Base-by-base conservation (phyloP, 352 stramenopile genomes). In the Pythium guiyangense region DNA sequence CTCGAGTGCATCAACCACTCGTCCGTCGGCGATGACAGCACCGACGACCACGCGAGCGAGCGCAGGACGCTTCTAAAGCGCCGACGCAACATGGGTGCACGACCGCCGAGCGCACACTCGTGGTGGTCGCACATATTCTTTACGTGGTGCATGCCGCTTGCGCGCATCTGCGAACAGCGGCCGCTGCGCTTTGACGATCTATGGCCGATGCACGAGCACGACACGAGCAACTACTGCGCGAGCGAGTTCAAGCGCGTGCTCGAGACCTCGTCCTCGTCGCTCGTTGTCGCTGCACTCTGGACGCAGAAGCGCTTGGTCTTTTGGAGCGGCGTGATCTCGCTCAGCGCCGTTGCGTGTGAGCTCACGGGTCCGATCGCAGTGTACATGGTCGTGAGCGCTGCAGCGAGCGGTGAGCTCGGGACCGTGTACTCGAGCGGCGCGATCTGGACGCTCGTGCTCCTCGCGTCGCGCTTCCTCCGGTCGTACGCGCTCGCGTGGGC, bases 51-150 rank as follows among this genome's bases (percentile, higher is more conserved):
- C 4, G 45, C 22, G 14, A 9, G 44, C 34, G 47, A 29, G 54
- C 25, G 54, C 25, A 34, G 37, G 11, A n/a, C 34, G 25, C 11
- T 53, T 29, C 45, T 35, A 22, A 49, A 57, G 54, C 45, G 31
- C 40, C 17, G 29, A 27, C 26, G 27, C 14, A 51, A 20, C 26
- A 6, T 25, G 20, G 31, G 22, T 17, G 22, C 49, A 17, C 34
- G 20, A 20, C 42, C 42, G 15, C 18, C n/a, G 8, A 47, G 20
- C 42, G 20, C 42, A 15, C 20, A 47, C 18, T 64, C 62, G 9
- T 67, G 63, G 56, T 69, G 59, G 59, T 77, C 69, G 20, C 48
- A 58, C 39, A 40, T 64, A 48, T 71, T 77, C 49, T 77, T 77
- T 45, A 63, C 58, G 18, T 69, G 59, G 59, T 77, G 69, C 31